Percentiles rank a stretch among this genome's conserved stretches.
Evolutionary conservation across 2,329 filamentous ascomycete species (phyloP).

Genomic region (Madurella fahalii): DNA sequence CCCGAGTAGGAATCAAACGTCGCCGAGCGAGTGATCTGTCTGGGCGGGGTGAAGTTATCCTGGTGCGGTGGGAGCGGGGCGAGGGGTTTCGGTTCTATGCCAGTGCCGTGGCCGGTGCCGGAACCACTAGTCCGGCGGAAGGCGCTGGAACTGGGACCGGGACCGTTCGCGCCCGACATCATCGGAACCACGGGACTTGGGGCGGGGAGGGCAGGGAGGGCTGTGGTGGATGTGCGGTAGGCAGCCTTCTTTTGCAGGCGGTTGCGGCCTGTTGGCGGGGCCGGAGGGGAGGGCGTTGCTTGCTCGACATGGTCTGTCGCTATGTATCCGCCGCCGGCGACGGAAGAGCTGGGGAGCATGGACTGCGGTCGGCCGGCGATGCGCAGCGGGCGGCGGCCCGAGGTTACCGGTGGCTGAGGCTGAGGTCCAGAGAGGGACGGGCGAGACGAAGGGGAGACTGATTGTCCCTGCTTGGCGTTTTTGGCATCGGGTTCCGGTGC

Average conservation of each 20-base stretch:
- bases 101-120: conserved; percentile 10
- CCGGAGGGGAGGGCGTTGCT: conserved; percentile 26
- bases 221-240: conserved; percentile 36
- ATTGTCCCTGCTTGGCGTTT: conserved; percentile 52
- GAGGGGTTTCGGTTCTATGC: conserved; percentile 39
- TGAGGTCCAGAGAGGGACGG: conserved; percentile 51
- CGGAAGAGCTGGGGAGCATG: conserved; percentile 35
- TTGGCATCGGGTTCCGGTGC: conserved; percentile 71
- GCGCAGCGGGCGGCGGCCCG: conserved; percentile 49
- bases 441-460: conserved; percentile 34
- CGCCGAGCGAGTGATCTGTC: conserved; percentile 42
- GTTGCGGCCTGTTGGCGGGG: conserved; percentile 43
- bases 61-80: conserved; percentile 50
- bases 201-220: conserved; percentile 23
- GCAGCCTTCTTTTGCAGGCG: conserved; percentile 60
- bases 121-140: background rate
- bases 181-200: conserved; percentile 29
- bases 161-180: conserved; percentile 31
- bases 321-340: conserved; percentile 23
- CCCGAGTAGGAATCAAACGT: conserved; percentile 49
- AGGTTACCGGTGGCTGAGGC: conserved; percentile 49
- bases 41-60: conserved; percentile 45
- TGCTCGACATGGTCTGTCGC: conserved; percentile 33
- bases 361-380: conserved; percentile 48
- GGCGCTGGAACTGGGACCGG: conserved; percentile 31